Percentiles rank a stretch among this genome's conserved stretches.
These are phyloP conservation scores for Musa schizocarpa DNA, from an alignment of 176 grass and related monocot genomes.

Conservation along the genomic window DNA sequence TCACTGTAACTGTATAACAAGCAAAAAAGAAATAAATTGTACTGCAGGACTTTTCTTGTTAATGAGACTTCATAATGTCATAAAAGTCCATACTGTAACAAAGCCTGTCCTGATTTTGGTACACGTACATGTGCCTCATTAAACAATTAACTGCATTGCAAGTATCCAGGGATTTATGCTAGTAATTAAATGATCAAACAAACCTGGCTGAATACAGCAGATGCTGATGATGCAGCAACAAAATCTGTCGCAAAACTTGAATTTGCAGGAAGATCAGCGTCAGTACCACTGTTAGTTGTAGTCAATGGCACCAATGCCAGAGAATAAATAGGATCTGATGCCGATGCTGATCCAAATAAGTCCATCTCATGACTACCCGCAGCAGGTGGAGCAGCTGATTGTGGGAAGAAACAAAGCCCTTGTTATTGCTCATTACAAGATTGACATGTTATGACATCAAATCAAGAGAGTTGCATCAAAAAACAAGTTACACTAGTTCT, in stretches of 20 bases:
- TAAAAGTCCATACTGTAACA: background rate
- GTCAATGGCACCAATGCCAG: constrained; percentile 75
- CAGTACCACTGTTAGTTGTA: constrained; percentile 32
- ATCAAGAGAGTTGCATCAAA: background rate
- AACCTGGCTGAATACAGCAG: constrained; percentile 60
- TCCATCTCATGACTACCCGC: constrained; percentile 73
- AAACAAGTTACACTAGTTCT: background rate
- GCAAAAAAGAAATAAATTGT: background rate
- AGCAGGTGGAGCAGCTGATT: constrained; percentile 27
- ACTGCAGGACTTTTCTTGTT: background rate
- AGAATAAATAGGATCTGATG: constrained; percentile 45
- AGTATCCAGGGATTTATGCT: background rate
- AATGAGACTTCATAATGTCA: background rate
- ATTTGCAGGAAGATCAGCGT: constrained; percentile 43
- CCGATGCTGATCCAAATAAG: constrained; percentile 54
- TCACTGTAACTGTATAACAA: background rate
- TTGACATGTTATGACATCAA: background rate
- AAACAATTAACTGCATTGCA: too few species aligned
- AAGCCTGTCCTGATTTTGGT: background rate
- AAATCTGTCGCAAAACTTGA: constrained; percentile 52
- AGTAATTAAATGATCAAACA: background rate
- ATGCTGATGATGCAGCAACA: constrained; percentile 43
- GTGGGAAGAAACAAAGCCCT: background rate
- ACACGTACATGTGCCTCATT: background rate
- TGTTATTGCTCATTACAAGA: background rate